Evolutionary conservation across 2,329 filamentous ascomycete genomes (phyloP).

Genomic region (Monilinia laxa): DNA sequence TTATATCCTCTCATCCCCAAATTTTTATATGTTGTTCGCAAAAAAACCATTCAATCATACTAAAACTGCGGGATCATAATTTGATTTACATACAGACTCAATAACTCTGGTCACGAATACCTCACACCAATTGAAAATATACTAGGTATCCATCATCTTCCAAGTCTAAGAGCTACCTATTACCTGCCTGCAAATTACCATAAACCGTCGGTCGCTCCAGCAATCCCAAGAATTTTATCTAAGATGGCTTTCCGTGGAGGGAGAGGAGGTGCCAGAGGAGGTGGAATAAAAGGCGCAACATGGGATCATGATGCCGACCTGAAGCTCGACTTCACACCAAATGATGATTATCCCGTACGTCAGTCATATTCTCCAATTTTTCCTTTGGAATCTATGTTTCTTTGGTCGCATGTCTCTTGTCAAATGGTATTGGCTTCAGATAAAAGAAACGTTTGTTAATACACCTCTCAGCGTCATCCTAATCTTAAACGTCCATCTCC

Average conservation of each 20-base stretch:
- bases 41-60: background rate
- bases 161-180: background rate
- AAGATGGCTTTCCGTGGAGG: slow-evolving; percentile 36
- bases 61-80: background rate
- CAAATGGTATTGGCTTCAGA: background rate
- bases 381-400: background rate
- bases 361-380: slow-evolving; percentile 26
- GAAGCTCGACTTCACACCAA: slow-evolving; percentile 44
- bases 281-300: slow-evolving; percentile 38
- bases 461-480: slow-evolving; percentile 34
- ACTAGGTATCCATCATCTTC: background rate
- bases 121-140: background rate
- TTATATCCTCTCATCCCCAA: background rate
- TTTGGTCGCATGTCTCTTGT: background rate
- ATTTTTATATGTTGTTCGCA: background rate
- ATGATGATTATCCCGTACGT: slow-evolving; percentile 49
- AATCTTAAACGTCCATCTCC: slow-evolving; percentile 43
- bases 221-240: background rate
- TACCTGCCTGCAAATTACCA: background rate
- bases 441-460: slow-evolving; percentile 3
- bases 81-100: background rate
- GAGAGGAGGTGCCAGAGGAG: slow-evolving; percentile 30
- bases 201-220: background rate
- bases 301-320: slow-evolving; percentile 38
- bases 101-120: background rate